phyloP scores from a whole-genome alignment of 805 yeast genomes.

The Ascoidea tarda region DNA sequence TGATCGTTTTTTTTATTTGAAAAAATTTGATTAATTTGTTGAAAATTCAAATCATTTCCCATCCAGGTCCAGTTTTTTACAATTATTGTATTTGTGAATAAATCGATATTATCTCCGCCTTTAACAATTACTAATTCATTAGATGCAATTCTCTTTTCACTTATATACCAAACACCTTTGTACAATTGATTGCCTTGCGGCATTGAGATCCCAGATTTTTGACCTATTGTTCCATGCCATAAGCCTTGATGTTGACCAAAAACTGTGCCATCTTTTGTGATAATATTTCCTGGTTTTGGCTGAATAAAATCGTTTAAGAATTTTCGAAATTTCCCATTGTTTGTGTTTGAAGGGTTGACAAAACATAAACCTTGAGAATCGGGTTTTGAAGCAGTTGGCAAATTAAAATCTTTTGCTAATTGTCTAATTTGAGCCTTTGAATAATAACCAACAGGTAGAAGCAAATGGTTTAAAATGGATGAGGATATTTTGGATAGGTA shows the following conservation, averaged over 20 bases:
- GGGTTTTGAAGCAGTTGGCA: slow-evolving; percentile 63
- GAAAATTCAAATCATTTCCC: slow-evolving; percentile 9
- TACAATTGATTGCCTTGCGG: slow-evolving; percentile 77
- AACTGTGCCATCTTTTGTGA: slow-evolving; percentile 57
- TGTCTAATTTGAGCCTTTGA: slow-evolving; percentile 62
- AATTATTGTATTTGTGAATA: slow-evolving; percentile 30
- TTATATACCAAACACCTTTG: slow-evolving; percentile 78
- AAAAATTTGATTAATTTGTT: too few species aligned
- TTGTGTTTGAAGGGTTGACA: slow-evolving; percentile 35
- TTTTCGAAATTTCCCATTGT: slow-evolving; percentile 42
- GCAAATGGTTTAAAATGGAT: slow-evolving; percentile 27
- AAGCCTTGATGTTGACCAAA: slow-evolving; percentile 81
- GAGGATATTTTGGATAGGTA: slow-evolving; percentile 60
- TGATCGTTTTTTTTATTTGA: slow-evolving; percentile 4
- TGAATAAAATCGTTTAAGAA: slow-evolving; percentile 65
- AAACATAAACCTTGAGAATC: slow-evolving; percentile 95
- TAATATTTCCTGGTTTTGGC: slow-evolving; percentile 63
- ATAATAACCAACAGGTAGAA: slow-evolving; percentile 74
- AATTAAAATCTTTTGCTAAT: slow-evolving; percentile 37
- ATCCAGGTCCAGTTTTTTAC: slow-evolving; percentile 41
- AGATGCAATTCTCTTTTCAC: slow-evolving; percentile 44
- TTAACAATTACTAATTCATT: slow-evolving; percentile 73
- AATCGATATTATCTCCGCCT: slow-evolving; percentile 44
- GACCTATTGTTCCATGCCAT: slow-evolving; percentile 96
- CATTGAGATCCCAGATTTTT: slow-evolving; percentile 63